Conservation (phyloP, 441 rosid species). For the Eutrema salsugineum region DNA sequence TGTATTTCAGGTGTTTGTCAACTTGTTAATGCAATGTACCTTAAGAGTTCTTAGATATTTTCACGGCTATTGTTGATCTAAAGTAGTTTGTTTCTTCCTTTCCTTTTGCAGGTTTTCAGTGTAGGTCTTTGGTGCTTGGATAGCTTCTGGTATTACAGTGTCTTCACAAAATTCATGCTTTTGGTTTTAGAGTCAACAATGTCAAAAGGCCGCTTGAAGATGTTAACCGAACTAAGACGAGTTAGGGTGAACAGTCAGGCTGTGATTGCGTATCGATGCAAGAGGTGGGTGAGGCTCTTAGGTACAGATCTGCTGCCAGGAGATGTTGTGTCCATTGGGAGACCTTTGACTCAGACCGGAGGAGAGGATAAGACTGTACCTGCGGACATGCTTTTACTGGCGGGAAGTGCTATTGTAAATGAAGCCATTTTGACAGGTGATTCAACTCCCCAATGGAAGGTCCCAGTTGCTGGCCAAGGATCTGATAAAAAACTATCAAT, state of each 20-base stretch:
- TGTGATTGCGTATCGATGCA: slow-evolving; percentile 86
- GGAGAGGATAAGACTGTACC: slow-evolving; percentile 98
- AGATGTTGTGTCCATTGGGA: slow-evolving; percentile 94
- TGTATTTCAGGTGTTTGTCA: slow-evolving; percentile 89
- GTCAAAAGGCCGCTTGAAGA: slow-evolving; percentile 96
- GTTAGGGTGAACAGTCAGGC: slow-evolving; percentile 95
- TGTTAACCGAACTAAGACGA: slow-evolving; percentile 91
- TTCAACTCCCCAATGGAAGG: slow-evolving; percentile 99
- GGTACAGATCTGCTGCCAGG: slow-evolving; percentile 96
- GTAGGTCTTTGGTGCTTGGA: slow-evolving; percentile 99
- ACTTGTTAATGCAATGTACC: not conserved
- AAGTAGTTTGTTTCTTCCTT: slow-evolving; percentile 12
- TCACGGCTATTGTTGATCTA: not conserved
- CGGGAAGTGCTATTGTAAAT: slow-evolving; percentile 97
- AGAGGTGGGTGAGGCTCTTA: slow-evolving; percentile 43
- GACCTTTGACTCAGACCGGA: slow-evolving; percentile 64
- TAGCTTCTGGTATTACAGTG: slow-evolving; percentile 98
- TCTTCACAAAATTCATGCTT: slow-evolving; percentile 98
- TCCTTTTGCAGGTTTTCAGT: slow-evolving; percentile 75
- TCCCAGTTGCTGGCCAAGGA: slow-evolving; percentile 66
- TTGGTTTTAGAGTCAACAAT: slow-evolving; percentile 99
- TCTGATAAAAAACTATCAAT: slow-evolving; percentile 65
- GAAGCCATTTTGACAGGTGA: slow-evolving; percentile 99
- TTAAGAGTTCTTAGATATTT: not conserved
- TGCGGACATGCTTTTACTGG: slow-evolving; percentile 95